phyloP scores from a whole-genome alignment of 73 alveolate genomes.

The Paramecium pentaurelia region DNA sequence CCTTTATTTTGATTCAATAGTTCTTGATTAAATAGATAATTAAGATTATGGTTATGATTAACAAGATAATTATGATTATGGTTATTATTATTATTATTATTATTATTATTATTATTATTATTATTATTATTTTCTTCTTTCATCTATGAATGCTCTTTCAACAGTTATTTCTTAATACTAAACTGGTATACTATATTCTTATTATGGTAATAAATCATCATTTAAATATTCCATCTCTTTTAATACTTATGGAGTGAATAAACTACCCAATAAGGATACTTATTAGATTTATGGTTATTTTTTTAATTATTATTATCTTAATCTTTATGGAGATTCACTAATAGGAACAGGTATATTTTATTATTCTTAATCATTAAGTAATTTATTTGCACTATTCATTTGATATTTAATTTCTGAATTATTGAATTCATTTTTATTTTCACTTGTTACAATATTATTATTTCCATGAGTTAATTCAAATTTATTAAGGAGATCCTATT shows the following conservation, averaged over 20 bases:
- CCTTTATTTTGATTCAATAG: neutral
- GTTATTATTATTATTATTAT: neutral
- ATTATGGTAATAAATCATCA: neutral
- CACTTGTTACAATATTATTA: neutral
- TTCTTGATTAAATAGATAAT: neutral
- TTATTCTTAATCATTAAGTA: neutral
- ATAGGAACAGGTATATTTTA: neutral
- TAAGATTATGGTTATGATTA: neutral
- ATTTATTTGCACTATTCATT: neutral
- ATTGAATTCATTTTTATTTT: neutral
- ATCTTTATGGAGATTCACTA: neutral
- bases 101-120: neutral
- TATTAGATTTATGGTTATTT: neutral
- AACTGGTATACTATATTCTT: neutral
- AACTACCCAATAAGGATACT: neutral
- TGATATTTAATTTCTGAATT: neutral
- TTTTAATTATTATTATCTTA: neutral
- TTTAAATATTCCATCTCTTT: neutral
- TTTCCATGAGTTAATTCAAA: neutral
- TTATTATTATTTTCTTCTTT: neutral
- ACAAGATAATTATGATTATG: neutral
- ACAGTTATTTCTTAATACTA: neutral
- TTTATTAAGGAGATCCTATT: neutral
- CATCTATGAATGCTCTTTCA: neutral
- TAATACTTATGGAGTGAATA: neutral